Evolutionary conservation across 139 green algal genomes (phyloP).

Genomic region (Yamagishiella unicocca): DNA sequence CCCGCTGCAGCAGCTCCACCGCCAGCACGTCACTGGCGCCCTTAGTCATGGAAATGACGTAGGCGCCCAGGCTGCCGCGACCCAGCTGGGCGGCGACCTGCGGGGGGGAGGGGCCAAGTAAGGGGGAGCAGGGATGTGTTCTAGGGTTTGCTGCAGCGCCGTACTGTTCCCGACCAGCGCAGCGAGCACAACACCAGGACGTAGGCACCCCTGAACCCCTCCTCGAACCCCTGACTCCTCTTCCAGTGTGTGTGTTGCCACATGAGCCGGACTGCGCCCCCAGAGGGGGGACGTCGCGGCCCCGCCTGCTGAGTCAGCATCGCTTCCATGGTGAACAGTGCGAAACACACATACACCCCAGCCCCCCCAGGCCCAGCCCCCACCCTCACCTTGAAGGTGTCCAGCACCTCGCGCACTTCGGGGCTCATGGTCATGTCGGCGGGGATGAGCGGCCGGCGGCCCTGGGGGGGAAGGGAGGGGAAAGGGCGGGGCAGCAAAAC

Average conservation of each 20-base stretch:
- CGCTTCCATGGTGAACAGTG: too few relatives aligned
- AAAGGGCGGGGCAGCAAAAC: neutral
- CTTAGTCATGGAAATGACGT: constrained; percentile 97
- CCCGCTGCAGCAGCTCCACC: constrained; percentile 95
- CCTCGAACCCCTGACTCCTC: too few relatives aligned
- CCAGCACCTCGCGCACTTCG: constrained; percentile 90
- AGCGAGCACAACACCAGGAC: too few relatives aligned
- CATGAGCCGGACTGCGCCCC: too few relatives aligned
- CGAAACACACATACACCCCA: too few relatives aligned
- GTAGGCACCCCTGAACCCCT: too few relatives aligned
- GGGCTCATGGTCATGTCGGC: constrained; percentile 81
- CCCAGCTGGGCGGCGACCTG: constrained; percentile 58
- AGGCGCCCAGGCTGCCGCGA: constrained; percentile 84
- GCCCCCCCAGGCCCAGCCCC: too few relatives aligned
- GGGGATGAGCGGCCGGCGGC: constrained; percentile 91
- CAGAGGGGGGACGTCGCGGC: too few relatives aligned
- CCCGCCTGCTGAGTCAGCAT: too few relatives aligned
- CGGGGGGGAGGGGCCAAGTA: neutral
- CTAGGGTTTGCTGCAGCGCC: too few relatives aligned
- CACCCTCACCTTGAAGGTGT: constrained; percentile 84
- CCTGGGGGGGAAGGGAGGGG: constrained; percentile 40
- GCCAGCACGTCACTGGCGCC: constrained; percentile 91
- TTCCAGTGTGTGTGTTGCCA: too few relatives aligned
- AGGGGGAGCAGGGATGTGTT: neutral
- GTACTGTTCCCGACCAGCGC: too few relatives aligned